Conservation (phyloP, 2,329 filamentous ascomycete species). For the Alternaria sp. region DNA sequence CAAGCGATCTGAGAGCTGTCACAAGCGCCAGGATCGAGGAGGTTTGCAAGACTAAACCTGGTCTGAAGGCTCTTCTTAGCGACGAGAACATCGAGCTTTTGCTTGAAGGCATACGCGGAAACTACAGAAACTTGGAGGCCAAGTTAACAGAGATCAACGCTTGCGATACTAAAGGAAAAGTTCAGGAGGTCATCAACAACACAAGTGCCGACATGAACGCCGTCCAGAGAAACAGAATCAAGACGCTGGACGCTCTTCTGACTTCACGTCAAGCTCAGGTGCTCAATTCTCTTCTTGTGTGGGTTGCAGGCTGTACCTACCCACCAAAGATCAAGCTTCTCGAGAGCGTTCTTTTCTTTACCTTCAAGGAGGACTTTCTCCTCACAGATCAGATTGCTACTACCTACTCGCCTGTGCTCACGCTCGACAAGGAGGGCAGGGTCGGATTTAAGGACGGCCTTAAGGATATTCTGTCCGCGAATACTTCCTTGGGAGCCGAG, state of each 20-base stretch:
- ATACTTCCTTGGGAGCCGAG: neutral
- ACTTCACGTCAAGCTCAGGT: slow-evolving; percentile 9
- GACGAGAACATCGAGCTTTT: slow-evolving; percentile 18
- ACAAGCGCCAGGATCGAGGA: slow-evolving; percentile 8
- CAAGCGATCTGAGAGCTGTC: slow-evolving; percentile 9
- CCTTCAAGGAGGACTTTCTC: slow-evolving; percentile 4
- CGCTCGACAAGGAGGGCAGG: neutral
- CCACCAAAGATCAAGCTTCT: slow-evolving; percentile 6
- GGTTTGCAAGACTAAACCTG: slow-evolving; percentile 11
- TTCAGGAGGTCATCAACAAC: slow-evolving; percentile 18
- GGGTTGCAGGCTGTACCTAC: slow-evolving; percentile 13
- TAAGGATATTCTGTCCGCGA: neutral
- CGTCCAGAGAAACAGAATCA: neutral
- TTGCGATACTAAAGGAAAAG: slow-evolving; percentile 20
- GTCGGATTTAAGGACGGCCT: slow-evolving; percentile 7
- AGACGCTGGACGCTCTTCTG: slow-evolving; percentile 5
- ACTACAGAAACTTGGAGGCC: slow-evolving; percentile 15
- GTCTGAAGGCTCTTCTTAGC: slow-evolving; percentile 10
- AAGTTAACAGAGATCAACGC: slow-evolving; percentile 20
- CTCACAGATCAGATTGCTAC: slow-evolving; percentile 8
- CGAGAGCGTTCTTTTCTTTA: slow-evolving; percentile 16
- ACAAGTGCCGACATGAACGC: slow-evolving; percentile 8
- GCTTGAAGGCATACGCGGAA: slow-evolving; percentile 14
- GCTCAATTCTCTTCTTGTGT: slow-evolving; percentile 20
- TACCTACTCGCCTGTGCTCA: slow-evolving; percentile 11